Base-by-base conservation (phyloP, 2,329 filamentous ascomycete genomes). In the Fusarium transvaalense region DNA sequence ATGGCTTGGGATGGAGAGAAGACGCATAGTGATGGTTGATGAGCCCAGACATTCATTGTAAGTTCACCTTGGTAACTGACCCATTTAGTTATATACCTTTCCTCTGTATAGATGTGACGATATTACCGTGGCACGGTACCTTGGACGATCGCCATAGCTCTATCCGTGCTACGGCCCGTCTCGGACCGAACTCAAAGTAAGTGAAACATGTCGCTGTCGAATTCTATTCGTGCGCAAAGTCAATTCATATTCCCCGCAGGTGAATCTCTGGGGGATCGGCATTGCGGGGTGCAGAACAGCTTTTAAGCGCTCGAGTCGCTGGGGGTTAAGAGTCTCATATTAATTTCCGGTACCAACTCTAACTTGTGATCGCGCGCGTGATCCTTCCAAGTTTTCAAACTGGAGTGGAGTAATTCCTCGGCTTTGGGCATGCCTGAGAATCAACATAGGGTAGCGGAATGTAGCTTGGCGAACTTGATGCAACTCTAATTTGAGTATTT, bases 241-340 rank as follows among this genome's bases (percentile, higher is more conserved):
- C 14, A 0, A 21, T 5, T 27, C 14, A 8, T 17, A 46, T 37
- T 31, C 64, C 64, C 64, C 64, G 37, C 64, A 37, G 21, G n/a
- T 25, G 12, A 48, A 39, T 42, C 31, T 41, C 31, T 41, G 54
- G 47, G 60, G 55, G 62, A 65, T 65, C 62, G 54, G 47, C 62
- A 10, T 41, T 65, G 54, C 37, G 61, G 61, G 62, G 62, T 43
- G 55, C 8, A 25, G 17, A 8, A 7, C 15, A 29, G 4, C 3
- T 13, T 51, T 12, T 55, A 65, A 65, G 62, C 62, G 62, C 62
- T 65, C 62, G 55, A 65, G 41, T 65, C 23, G 38, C 56, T 62
- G 25, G 10, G 2, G 34, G 12, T n/a, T 15, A 23, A 13, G 21
- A 10, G 19, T n/a, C 17, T 62, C 41, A 29, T 56, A 19, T 37